Percentiles rank a stretch among this genome's conserved stretches.
phyloP scores from a whole-genome alignment of 2,329 filamentous ascomycete genomes.

The Stagonosporopsis tanaceti region DNA sequence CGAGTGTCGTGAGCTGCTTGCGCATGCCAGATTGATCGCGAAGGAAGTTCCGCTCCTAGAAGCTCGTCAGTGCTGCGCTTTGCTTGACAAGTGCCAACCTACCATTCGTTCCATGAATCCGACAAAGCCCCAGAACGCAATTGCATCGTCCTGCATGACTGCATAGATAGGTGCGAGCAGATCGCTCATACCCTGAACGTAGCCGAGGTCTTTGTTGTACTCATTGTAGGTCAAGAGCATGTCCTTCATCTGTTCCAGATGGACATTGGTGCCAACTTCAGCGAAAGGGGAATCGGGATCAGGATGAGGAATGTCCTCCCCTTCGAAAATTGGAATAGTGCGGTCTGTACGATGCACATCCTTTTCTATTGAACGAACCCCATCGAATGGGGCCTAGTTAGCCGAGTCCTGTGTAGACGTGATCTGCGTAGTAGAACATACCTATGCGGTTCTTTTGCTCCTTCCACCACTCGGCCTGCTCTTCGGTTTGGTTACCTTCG shows the following conservation, averaged over 20 bases:
- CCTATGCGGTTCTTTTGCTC: conserved; percentile 94
- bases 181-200: conserved; percentile 99
- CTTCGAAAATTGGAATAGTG: conserved; percentile 91
- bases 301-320: conserved; percentile 95
- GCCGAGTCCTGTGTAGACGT: conserved; percentile 29
- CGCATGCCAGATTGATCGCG: conserved; percentile 97
- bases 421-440: conserved; percentile 59
- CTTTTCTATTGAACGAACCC: conserved; percentile 77
- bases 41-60: conserved; percentile 86
- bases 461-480: conserved; percentile 94
- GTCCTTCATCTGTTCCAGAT: conserved; percentile 98
- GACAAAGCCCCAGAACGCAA: conserved; percentile 97
- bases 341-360: conserved; percentile 98
- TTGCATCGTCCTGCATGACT: conserved; percentile 94
- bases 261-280: conserved; percentile 91
- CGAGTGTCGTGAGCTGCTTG: conserved; percentile 84
- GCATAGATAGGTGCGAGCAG: conserved; percentile 95
- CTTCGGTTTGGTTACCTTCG: conserved; percentile 78
- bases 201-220: conserved; percentile 93
- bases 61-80: conserved; percentile 12
- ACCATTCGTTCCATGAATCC: conserved; percentile 96
- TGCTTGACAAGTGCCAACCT: conserved; percentile 15
- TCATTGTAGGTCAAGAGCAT: conserved; percentile 99
- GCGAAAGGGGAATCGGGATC: conserved; percentile 96
- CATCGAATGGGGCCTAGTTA: conserved; percentile 63